These are phyloP conservation scores for Stenocarpella maydis DNA, from an alignment of 2,329 filamentous ascomycete species.

Conservation along the genomic window DNA sequence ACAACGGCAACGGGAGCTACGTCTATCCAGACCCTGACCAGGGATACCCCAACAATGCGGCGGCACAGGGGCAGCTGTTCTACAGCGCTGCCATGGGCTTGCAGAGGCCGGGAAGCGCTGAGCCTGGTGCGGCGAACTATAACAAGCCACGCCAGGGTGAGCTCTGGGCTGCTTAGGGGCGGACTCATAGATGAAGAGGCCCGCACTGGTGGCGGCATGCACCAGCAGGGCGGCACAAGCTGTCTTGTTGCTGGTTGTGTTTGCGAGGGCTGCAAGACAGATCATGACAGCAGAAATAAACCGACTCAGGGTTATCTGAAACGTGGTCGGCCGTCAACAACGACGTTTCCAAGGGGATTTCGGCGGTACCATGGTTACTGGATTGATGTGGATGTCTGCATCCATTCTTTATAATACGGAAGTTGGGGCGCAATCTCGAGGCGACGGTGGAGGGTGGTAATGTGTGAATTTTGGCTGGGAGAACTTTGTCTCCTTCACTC, in stretches of 20 bases:
- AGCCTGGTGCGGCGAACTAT: conserved; percentile 67
- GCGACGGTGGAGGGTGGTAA: conserved; percentile 14
- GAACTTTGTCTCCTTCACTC: conserved; percentile 24
- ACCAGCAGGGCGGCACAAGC: not conserved
- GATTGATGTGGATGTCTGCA: conserved; percentile 10
- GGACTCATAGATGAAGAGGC: too few species aligned
- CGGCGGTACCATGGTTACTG: not conserved
- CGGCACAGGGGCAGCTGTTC: conserved; percentile 73
- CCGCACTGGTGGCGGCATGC: not conserved
- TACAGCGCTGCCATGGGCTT: conserved; percentile 70
- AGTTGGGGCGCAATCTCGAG: conserved; percentile 19
- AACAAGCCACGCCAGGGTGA: conserved; percentile 65
- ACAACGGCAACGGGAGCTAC: conserved; percentile 63
- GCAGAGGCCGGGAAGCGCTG: conserved; percentile 74
- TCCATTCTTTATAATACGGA: conserved; percentile 20
- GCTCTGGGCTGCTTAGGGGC: conserved; percentile 54
- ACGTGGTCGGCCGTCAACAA: conserved; percentile 14
- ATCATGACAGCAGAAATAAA: not conserved
- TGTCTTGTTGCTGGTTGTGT: not conserved
- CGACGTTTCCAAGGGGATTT: not conserved
- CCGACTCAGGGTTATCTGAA: not conserved
- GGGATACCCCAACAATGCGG: conserved; percentile 64
- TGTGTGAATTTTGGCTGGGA: not conserved
- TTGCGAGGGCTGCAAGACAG: not conserved
- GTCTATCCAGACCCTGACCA: conserved; percentile 84